Evolutionary conservation across 2,329 filamentous ascomycete genomes (phyloP).

Genomic region (Stemphylium vesicarium): DNA sequence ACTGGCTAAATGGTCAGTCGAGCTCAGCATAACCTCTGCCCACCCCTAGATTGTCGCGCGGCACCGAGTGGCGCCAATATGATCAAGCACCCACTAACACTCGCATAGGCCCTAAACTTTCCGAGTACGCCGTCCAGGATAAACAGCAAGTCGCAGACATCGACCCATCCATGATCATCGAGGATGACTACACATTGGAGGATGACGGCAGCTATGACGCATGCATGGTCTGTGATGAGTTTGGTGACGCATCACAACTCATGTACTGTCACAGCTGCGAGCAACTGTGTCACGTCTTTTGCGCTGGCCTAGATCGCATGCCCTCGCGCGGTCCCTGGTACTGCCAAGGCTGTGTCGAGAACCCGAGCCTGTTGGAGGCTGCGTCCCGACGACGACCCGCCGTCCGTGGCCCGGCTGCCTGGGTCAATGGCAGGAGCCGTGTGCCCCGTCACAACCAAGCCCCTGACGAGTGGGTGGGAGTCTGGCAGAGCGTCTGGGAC

Average conservation of each 20-base stretch:
- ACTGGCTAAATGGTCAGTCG: constrained; percentile 42
- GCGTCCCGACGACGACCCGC: constrained; percentile 37
- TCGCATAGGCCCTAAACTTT: constrained; percentile 59
- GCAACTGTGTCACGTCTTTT: constrained; percentile 88
- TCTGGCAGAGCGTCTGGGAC: constrained; percentile 92
- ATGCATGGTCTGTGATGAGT: constrained; percentile 82
- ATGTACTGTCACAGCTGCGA: constrained; percentile 93
- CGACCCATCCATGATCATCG: constrained; percentile 78
- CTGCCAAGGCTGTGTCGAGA: constrained; percentile 76
- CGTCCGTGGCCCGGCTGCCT: constrained; percentile 40
- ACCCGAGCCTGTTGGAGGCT: constrained; percentile 46
- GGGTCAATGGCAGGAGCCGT: constrained; percentile 37
- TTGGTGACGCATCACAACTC: constrained; percentile 82
- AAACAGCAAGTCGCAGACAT: constrained; percentile 91
- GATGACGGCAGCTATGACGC: constrained; percentile 61
- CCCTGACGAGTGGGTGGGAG: constrained; percentile 66
- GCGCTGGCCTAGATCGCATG: constrained; percentile 79
- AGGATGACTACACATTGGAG: constrained; percentile 66
- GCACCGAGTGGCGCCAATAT: constrained; percentile 9
- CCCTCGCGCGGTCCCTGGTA: constrained; percentile 81
- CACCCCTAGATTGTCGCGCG: constrained; percentile 9
- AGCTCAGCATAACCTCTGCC: constrained; percentile 31
- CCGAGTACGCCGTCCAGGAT: constrained; percentile 73
- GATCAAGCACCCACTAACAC: constrained; percentile 19
- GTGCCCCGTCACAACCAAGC: constrained; percentile 40